phyloP scores from a whole-genome alignment of 2,329 filamentous ascomycete species.

The Colletotrichum incanum region DNA sequence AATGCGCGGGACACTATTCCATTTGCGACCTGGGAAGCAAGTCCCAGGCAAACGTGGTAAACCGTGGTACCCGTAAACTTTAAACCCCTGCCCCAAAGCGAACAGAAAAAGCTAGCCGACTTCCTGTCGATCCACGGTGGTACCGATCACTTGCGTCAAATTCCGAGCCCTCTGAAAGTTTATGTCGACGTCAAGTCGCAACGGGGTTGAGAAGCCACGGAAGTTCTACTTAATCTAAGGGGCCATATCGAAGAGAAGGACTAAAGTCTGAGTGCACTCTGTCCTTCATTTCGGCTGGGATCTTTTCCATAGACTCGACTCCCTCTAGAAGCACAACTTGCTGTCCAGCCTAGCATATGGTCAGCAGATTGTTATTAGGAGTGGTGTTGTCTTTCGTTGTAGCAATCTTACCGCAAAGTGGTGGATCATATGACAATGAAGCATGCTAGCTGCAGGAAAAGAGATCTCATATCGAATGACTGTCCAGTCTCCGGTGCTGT shows the following conservation, averaged over 20 bases:
- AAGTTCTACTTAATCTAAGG: constrained; percentile 21
- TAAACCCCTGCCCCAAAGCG: not conserved
- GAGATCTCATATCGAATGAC: constrained; percentile 40
- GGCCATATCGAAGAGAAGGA: constrained; percentile 20
- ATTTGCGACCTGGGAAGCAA: not conserved
- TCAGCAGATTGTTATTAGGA: not conserved
- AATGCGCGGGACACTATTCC: too few relatives aligned
- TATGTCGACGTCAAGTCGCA: not conserved
- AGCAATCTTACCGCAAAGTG: constrained; percentile 32
- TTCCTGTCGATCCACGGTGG: not conserved
- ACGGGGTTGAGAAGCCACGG: too few relatives aligned
- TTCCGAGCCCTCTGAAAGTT: not conserved
- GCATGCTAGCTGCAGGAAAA: constrained; percentile 37
- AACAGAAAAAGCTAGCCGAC: not conserved
- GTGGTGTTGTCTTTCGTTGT: not conserved
- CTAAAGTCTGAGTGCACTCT: constrained; percentile 37
- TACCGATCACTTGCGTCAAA: not conserved
- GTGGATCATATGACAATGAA: constrained; percentile 40
- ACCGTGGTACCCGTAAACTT: not conserved
- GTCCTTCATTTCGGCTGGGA: constrained; percentile 32
- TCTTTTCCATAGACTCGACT: constrained; percentile 29
- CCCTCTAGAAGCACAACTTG: constrained; percentile 34
- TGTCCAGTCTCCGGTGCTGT: constrained; percentile 35
- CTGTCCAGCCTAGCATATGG: constrained; percentile 18
- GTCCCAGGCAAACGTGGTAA: not conserved